Evolutionary conservation across 495 filamentous ascomycete species (phyloP).

Genomic region (Hamigera avellanea): DNA sequence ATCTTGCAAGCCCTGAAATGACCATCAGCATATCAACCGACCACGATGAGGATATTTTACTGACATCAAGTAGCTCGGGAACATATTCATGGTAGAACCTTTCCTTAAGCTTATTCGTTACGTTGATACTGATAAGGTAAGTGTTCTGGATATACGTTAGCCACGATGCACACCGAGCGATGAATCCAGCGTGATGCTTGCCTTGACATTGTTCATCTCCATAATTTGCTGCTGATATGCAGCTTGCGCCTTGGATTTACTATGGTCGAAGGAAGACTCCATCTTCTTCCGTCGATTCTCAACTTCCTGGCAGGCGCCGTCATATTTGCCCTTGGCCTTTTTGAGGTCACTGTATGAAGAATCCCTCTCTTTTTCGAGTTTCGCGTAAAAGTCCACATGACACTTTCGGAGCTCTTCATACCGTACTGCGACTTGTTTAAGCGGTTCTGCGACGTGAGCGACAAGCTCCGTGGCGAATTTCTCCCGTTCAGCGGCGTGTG

Average conservation of each 20-base stretch:
- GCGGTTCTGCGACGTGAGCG: conserved; percentile 67
- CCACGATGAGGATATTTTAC: conserved; percentile 6
- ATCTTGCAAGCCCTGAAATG: conserved; percentile 60
- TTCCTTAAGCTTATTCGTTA: conserved; percentile 93
- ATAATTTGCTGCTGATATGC: conserved; percentile 79
- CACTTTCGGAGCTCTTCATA: conserved; percentile 92
- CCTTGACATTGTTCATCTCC: conserved; percentile 95
- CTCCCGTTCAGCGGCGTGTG: conserved; percentile 83
- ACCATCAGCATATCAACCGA: conserved; percentile 4
- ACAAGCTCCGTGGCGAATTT: conserved; percentile 65
- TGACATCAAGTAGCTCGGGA: conserved; percentile 83
- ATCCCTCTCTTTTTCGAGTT: conserved; percentile 83
- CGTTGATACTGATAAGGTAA: conserved; percentile 88
- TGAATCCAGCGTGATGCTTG: conserved; percentile 10
- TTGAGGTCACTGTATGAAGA: conserved; percentile 69
- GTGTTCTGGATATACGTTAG: conserved; percentile 52
- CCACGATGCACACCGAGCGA: neutral
- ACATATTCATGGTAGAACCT: conserved; percentile 96
- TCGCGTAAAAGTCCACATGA: conserved; percentile 77
- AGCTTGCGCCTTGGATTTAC: conserved; percentile 72
- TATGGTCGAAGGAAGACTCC: conserved; percentile 77
- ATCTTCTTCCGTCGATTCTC: conserved; percentile 90
- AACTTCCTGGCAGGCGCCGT: conserved; percentile 85
- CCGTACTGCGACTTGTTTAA: conserved; percentile 56
- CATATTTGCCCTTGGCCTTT: conserved; percentile 89